Conservation (phyloP, 169 alveolate genomes). For the Cryptosporidium bovis region DNA sequence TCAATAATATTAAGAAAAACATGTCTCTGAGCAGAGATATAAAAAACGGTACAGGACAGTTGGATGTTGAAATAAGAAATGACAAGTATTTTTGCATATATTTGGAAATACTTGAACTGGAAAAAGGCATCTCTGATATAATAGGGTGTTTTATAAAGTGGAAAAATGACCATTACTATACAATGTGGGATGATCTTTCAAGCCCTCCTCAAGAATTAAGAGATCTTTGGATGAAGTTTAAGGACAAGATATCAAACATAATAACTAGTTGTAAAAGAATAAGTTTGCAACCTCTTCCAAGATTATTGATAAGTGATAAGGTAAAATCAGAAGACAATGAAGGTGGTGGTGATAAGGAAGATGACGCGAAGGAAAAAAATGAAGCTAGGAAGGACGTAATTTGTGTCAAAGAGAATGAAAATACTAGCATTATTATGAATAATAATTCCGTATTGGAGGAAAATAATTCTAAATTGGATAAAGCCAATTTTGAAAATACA, state of each 20-base stretch:
- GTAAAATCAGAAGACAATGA: not conserved
- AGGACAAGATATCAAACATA: slow-evolving; percentile 45
- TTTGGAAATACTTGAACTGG: slow-evolving; percentile 25
- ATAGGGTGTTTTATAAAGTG: slow-evolving; percentile 62
- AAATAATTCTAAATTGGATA: not conserved
- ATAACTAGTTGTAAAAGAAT: slow-evolving; percentile 32
- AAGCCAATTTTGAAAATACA: not conserved
- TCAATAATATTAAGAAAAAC: not conserved
- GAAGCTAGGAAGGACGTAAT: not conserved
- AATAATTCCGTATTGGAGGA: not conserved
- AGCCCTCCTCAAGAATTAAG: slow-evolving; percentile 47
- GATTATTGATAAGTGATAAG: slow-evolving; percentile 12
- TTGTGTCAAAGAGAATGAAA: not conserved
- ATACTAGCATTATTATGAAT: not conserved
- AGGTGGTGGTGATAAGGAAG: not conserved
- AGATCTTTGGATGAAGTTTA: slow-evolving; percentile 34
- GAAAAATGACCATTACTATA: slow-evolving; percentile 70
- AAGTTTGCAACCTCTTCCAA: slow-evolving; percentile 53
- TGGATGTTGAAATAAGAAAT: not conserved
- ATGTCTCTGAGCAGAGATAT: not conserved
- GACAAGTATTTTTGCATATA: slow-evolving; percentile 22
- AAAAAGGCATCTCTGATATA: slow-evolving; percentile 18
- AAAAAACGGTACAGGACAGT: not conserved
- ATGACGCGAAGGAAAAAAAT: not conserved
- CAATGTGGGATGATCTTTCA: slow-evolving; percentile 54